These are phyloP conservation scores for Xylariaceae sp. DNA, from an alignment of 2,329 filamentous ascomycete species.

Conservation along the genomic window DNA sequence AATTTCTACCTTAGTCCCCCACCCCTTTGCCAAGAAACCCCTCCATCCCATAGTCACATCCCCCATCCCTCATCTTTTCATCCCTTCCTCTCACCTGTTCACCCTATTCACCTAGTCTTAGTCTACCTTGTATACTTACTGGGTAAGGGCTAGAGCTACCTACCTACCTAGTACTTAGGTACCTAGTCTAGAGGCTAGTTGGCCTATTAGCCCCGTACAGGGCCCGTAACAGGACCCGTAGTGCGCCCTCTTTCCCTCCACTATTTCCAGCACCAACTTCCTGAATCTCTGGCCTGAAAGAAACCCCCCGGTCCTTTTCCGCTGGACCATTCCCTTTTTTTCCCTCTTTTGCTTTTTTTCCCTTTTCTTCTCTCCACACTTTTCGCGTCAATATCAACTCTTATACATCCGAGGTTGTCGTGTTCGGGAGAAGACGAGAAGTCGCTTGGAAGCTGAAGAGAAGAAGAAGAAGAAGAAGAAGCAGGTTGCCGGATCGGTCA, in stretches of 20 bases:
- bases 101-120: constrained; percentile 9
- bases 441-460: constrained; percentile 33
- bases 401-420: constrained; percentile 37
- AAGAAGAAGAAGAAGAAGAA: constrained; percentile 23
- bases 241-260: constrained; percentile 27
- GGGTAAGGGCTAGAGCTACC: constrained; percentile 32
- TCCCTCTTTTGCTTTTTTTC: constrained; percentile 25
- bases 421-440: constrained; percentile 39
- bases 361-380: constrained; percentile 29
- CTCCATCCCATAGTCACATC: constrained; percentile 23
- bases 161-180: no score
- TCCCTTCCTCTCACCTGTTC: no score
- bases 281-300: constrained; percentile 26
- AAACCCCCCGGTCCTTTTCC: constrained; percentile 28
- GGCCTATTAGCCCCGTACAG: no score
- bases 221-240: no score
- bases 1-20: constrained; percentile 14
- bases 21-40: constrained; percentile 9
- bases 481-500: constrained; percentile 31
- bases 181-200: constrained; percentile 23
- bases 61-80: constrained; percentile 2
- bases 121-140: constrained; percentile 12
- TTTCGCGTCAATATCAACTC: constrained; percentile 28
- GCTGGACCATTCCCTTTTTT: constrained; percentile 28
- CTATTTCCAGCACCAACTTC: constrained; percentile 27